Conservation (phyloP, 78 protist species). For the Isochrysis galbana region DNA sequence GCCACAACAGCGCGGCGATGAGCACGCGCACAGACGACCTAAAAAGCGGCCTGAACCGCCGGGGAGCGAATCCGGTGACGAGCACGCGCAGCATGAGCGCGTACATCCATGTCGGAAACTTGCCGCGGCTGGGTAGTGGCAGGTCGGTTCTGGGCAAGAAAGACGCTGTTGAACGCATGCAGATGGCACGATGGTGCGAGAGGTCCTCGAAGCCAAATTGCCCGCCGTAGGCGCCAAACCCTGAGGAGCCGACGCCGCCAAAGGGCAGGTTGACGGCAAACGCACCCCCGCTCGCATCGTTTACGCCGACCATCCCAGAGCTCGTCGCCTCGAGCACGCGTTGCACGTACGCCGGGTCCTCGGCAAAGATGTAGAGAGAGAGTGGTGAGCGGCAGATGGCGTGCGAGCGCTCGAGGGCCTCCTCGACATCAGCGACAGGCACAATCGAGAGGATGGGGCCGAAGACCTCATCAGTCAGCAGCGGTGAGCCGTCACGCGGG, state of each 20-base stretch:
- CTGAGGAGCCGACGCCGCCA: constrained; percentile 93
- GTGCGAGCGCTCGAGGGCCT: constrained; percentile 56
- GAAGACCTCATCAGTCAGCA: constrained; percentile 71
- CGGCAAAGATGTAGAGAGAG: constrained; percentile 81
- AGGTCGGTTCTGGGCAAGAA: too few species aligned
- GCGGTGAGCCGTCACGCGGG: constrained; percentile 45
- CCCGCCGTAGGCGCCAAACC: constrained; percentile 88
- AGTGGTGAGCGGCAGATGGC: constrained; percentile 65
- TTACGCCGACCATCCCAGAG: constrained; percentile 58
- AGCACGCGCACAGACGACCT: too few species aligned
- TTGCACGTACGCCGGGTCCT: neutral
- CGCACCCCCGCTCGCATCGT: constrained; percentile 56
- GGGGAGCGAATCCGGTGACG: too few species aligned
- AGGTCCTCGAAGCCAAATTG: constrained; percentile 64
- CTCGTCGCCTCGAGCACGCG: neutral
- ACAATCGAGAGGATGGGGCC: constrained; percentile 87
- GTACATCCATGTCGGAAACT: too few species aligned
- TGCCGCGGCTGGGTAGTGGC: too few species aligned
- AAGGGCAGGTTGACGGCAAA: constrained; percentile 77
- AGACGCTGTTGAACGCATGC: too few species aligned
- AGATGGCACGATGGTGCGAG: constrained; percentile 69
- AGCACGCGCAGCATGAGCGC: too few species aligned
- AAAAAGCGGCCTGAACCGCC: too few species aligned
- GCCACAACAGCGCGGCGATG: too few species aligned
- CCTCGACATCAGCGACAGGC: constrained; percentile 38